Evolutionary conservation across 2,329 filamentous ascomycete species (phyloP), one percentile per base, ranked within the genome.

Genomic region (Alternaria longipes): DNA sequence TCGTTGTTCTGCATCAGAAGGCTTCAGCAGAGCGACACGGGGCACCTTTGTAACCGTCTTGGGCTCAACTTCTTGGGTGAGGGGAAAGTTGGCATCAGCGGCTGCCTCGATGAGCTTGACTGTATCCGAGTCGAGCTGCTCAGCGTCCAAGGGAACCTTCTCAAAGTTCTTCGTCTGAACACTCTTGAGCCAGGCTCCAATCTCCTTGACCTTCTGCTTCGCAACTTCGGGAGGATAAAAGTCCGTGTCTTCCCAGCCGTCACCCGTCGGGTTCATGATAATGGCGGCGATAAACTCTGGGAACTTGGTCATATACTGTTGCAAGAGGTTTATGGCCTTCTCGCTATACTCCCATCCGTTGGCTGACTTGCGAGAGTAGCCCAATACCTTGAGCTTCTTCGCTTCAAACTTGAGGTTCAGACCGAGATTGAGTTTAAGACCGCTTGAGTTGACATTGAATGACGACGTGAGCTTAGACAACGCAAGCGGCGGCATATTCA

Each of bases 371-470:
- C 93, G 91, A 24, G 94, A 97, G 79, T 97, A 99, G 0, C 95
- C 95, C 32, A 99, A 82, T 7, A 99, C 95, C 81, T 99, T 99
- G 70, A 94, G 86, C 80, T 97, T 97, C 81, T 92, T 94, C 3
- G 89, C 92, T 77, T 99, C 95, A 62, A 99, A 99, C 78, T 99
- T 99, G 68, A 99, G 85, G 74, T 99, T 99, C 63, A 99, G 84
- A 0, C 95, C 95, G 24, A 99, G 83, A 72, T 99, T 99, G 64
- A 97, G 85, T 70, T 92, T 91, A 60, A 93, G 84, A 26, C 91
- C 93, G 59, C 92, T 92, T 4, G 94, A 88, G 18, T 88, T 88
- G 59, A 99, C 91, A 56, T 90, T 91, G 78, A 97, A 98, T 0
- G 94, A 94, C 2, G 95, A 97, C 0, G 95, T 98, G 72, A 99